Conservation (phyloP, 495 filamentous ascomycete species). For the Neurospora sp. region DNA sequence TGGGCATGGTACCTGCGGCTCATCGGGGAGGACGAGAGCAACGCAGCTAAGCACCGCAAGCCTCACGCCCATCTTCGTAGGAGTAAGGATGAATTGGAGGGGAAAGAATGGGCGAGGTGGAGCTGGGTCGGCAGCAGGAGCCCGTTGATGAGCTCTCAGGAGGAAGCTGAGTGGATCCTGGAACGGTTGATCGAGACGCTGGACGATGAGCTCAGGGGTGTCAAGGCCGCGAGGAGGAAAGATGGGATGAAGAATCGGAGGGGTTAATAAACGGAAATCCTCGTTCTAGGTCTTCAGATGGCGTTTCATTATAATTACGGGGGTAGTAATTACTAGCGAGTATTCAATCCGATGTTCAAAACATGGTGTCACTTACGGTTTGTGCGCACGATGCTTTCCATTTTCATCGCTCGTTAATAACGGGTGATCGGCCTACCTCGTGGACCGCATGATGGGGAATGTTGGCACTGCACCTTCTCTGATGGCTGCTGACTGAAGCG, state of each 20-base stretch:
- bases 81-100: not conserved
- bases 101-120: constrained; percentile 33
- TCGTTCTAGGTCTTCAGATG: not conserved
- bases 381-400: not conserved
- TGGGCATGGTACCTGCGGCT: constrained; percentile 75
- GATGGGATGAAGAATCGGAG: not conserved
- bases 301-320: not conserved
- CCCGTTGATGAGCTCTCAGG: constrained; percentile 62
- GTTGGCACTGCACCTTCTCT: not conserved
- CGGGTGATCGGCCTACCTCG: too few species aligned
- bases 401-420: not conserved
- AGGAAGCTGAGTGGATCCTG: constrained; percentile 75
- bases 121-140: constrained; percentile 67
- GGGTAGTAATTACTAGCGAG: not conserved
- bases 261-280: not conserved
- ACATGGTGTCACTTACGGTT: not conserved
- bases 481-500: not conserved
- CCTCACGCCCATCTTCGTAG: constrained; percentile 1
- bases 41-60: constrained; percentile 31
- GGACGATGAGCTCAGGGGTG: constrained; percentile 38
- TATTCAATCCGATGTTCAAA: not conserved
- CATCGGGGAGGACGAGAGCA: constrained; percentile 58
- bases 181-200: constrained; percentile 49
- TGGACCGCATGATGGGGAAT: not conserved
- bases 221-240: constrained; percentile 5